Evolutionary conservation across 306 rosid species (phyloP).

Genomic region (Cotoneaster glaucophyllus): DNA sequence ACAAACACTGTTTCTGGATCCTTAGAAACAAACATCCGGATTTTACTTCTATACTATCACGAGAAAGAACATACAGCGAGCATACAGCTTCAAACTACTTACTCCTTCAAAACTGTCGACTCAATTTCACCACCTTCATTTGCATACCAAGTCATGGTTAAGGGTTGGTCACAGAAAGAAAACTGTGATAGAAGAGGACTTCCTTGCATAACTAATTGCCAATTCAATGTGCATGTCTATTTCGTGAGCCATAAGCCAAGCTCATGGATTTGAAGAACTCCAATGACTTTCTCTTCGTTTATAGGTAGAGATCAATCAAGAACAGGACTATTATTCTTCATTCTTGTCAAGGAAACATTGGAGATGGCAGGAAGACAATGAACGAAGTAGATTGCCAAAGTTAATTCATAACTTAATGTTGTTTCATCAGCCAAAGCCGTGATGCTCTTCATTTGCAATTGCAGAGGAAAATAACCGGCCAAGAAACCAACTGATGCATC

Average conservation of each 20-base stretch:
- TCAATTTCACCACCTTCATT: background rate
- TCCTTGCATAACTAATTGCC: background rate
- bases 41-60: background rate
- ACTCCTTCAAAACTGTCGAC: background rate
- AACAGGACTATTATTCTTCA: background rate
- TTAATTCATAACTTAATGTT: background rate
- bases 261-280: background rate
- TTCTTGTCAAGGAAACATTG: background rate
- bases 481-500: background rate
- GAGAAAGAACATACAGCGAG: background rate
- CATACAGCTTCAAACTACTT: background rate
- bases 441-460: background rate
- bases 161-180: background rate
- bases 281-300: background rate
- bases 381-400: background rate
- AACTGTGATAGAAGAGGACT: background rate
- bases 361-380: background rate
- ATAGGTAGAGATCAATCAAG: background rate
- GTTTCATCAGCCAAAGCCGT: background rate
- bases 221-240: background rate
- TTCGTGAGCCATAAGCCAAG: background rate
- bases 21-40: background rate
- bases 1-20: background rate
- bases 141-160: background rate
- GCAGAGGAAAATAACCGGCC: background rate